These are phyloP conservation scores for Nicotiana tabacum DNA, from an alignment of 257 asterid species.

Conservation along the genomic window DNA sequence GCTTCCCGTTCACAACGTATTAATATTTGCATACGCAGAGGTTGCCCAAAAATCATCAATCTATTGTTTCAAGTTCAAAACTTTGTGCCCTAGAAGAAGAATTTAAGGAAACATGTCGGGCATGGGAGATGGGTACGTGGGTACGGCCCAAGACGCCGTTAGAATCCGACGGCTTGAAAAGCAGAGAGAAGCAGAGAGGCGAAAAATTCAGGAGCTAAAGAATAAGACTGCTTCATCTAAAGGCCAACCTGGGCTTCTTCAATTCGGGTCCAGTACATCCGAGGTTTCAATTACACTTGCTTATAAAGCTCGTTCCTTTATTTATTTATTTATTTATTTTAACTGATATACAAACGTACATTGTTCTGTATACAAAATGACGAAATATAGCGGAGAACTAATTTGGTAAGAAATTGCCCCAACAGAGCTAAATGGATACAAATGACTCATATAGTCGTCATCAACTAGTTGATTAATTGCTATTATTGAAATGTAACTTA, in stretches of 20 bases:
- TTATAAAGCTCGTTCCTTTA: not conserved
- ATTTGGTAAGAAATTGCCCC: not conserved
- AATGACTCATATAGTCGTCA: not conserved
- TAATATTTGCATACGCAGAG: not conserved
- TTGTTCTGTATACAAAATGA: no score
- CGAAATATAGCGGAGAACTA: not conserved
- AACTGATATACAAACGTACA: not conserved
- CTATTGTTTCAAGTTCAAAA: not conserved
- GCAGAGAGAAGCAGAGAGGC: constrained; percentile 98
- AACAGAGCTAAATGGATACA: not conserved
- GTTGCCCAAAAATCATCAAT: not conserved
- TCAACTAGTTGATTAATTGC: not conserved
- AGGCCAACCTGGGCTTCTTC: constrained; percentile 92
- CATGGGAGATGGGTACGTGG: constrained; percentile 99
- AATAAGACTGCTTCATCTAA: constrained; percentile 75
- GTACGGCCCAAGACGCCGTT: constrained; percentile 93
- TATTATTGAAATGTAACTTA: not conserved
- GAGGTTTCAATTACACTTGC: constrained; percentile 43
- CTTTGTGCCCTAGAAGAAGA: not conserved
- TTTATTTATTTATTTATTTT: not conserved
- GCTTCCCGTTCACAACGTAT: not conserved
- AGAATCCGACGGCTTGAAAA: constrained; percentile 94
- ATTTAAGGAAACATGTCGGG: constrained; percentile 64
- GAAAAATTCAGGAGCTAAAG: constrained; percentile 92
- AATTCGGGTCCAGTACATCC: constrained; percentile 94